Evolutionary conservation across 2,329 filamentous ascomycete genomes (phyloP).

Genomic region (Xylaria multiplex): DNA sequence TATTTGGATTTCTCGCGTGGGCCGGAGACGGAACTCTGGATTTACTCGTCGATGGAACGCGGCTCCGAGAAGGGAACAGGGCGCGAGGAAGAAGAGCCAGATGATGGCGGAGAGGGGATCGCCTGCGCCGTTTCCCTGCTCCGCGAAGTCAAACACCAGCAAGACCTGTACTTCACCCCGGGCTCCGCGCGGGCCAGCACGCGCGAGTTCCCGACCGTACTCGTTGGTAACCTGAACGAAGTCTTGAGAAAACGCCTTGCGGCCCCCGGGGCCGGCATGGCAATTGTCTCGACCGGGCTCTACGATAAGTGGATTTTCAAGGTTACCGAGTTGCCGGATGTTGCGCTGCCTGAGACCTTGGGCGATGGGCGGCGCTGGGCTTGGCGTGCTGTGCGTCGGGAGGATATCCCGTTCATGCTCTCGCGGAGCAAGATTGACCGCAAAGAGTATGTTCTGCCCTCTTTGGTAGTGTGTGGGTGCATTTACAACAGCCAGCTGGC

Average conservation of each 20-base stretch:
- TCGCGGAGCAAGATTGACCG: conserved; percentile 66
- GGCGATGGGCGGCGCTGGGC: conserved; percentile 11
- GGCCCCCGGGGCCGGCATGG: conserved; percentile 37
- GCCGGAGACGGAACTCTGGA: conserved; percentile 72
- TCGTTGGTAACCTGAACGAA: conserved; percentile 57
- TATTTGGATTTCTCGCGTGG: conserved; percentile 69
- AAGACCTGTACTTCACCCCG: conserved; percentile 38
- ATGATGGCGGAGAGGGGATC: not conserved
- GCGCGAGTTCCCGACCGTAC: conserved; percentile 46
- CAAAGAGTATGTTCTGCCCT: conserved; percentile 55
- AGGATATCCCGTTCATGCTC: conserved; percentile 66
- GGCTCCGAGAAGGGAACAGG: conserved; percentile 12
- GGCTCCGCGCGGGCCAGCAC: conserved; percentile 43
- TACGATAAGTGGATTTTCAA: conserved; percentile 70
- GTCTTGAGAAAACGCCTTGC: conserved; percentile 47
- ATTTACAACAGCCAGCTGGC: not conserved
- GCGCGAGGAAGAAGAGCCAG: conserved; percentile 1
- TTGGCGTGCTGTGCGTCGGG: conserved; percentile 64
- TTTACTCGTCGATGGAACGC: conserved; percentile 65
- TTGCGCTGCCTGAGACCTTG: conserved; percentile 35
- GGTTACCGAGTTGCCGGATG: conserved; percentile 55
- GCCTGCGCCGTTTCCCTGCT: conserved; percentile 35
- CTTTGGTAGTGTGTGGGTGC: not conserved
- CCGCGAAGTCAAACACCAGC: conserved; percentile 39
- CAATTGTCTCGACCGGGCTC: conserved; percentile 43